phyloP scores from a whole-genome alignment of 202 grass and related monocot species.

The Bolboschoenoplectus hybrid region DNA sequence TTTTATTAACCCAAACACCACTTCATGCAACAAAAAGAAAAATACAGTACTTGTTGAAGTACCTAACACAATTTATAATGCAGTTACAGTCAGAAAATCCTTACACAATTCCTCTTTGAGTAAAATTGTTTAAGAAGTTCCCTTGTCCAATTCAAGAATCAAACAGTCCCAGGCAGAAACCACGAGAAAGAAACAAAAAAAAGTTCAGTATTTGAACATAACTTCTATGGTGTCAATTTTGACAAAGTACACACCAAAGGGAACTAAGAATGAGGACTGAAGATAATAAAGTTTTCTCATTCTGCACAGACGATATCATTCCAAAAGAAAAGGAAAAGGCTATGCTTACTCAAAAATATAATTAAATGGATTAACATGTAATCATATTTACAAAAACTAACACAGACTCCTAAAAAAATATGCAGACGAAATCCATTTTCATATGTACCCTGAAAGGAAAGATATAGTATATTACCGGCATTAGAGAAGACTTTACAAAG shows the following conservation, averaged over 20 bases:
- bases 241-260: not conserved
- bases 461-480: not conserved
- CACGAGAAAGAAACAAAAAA: not conserved
- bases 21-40: too few species aligned
- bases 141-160: not conserved
- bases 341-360: too few species aligned
- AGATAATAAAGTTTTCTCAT: not conserved
- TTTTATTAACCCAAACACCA: too few species aligned
- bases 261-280: not conserved
- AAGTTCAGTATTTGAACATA: not conserved
- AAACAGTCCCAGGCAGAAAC: not conserved
- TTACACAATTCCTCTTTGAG: not conserved
- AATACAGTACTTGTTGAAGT: too few species aligned
- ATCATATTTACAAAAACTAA: not conserved
- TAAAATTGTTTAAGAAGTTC: not conserved
- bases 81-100: too few species aligned
- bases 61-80: too few species aligned
- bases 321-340: not conserved
- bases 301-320: not conserved
- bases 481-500: not conserved
- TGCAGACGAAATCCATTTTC: not conserved
- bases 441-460: not conserved
- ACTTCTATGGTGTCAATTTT: not conserved
- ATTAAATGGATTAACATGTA: not conserved
- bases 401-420: not conserved